phyloP scores from a whole-genome alignment of 441 rosid genomes.

The Macaranga tanarius region DNA sequence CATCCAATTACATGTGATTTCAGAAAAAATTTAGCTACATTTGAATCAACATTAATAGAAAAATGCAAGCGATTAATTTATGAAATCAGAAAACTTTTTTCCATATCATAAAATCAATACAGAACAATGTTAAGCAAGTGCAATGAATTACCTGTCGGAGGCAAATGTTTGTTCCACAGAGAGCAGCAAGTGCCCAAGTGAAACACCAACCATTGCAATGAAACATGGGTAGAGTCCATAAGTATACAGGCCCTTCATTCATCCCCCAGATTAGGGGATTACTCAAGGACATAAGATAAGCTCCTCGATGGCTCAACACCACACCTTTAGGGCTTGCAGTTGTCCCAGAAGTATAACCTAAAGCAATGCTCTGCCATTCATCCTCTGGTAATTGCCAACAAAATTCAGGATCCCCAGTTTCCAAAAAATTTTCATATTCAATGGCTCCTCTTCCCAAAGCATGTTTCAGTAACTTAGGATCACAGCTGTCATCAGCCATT shows the following conservation, averaged over 20 bases:
- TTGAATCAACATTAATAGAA: slow-evolving; percentile 2
- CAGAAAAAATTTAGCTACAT: slow-evolving; percentile 2
- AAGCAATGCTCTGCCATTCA: slow-evolving; percentile 88
- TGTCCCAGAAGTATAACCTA: slow-evolving; percentile 93
- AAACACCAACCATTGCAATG: slow-evolving; percentile 94
- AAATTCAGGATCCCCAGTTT: slow-evolving; percentile 63
- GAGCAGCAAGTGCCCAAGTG: slow-evolving; percentile 76
- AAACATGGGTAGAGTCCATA: slow-evolving; percentile 95
- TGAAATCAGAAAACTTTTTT: slow-evolving; percentile 7
- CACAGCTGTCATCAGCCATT: slow-evolving; percentile 70
- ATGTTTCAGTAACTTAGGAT: slow-evolving; percentile 41
- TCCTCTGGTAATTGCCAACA: slow-evolving; percentile 76
- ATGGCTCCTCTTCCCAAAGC: slow-evolving; percentile 69
- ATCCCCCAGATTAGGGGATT: slow-evolving; percentile 67
- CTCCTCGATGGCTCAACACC: slow-evolving; percentile 80
- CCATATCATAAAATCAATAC: background rate
- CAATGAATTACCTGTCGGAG: slow-evolving; percentile 67
- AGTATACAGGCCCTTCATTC: slow-evolving; percentile 70
- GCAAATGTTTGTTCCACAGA: slow-evolving; percentile 76
- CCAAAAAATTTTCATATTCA: slow-evolving; percentile 71
- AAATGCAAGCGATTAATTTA: background rate
- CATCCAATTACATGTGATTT: background rate
- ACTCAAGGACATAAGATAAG: slow-evolving; percentile 74
- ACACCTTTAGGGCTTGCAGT: slow-evolving; percentile 92
- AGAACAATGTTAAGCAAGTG: background rate